Evolutionary conservation across 495 filamentous ascomycete species (phyloP).

Genomic region (Penicillium diatomitis): DNA sequence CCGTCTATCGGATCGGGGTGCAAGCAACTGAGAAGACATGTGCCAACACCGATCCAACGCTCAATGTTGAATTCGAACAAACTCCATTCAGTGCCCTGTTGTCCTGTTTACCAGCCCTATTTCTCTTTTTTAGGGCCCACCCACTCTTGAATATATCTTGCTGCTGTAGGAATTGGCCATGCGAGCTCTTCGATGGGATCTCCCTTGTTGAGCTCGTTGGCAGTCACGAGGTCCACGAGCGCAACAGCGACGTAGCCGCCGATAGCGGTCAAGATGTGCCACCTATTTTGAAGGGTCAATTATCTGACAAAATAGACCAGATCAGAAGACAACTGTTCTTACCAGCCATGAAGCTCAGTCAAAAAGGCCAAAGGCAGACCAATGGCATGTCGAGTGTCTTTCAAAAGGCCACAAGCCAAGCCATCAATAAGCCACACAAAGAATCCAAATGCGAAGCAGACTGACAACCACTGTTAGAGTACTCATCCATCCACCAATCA

Average conservation of each 20-base stretch:
- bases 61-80: no score
- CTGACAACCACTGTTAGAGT: slow-evolving; percentile 3
- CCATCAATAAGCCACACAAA: slow-evolving; percentile 24
- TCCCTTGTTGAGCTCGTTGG: slow-evolving; percentile 11
- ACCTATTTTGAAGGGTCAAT: slow-evolving; percentile 9
- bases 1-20: no score
- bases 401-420: slow-evolving; percentile 12
- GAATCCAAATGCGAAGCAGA: slow-evolving; percentile 22
- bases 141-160: slow-evolving; percentile 1
- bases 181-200: slow-evolving; percentile 14
- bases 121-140: slow-evolving; percentile 2
- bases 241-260: slow-evolving; percentile 24
- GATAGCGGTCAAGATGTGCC: slow-evolving; percentile 27
- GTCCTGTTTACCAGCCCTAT: background rate
- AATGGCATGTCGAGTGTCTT: slow-evolving; percentile 4
- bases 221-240: slow-evolving; percentile 20
- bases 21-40: no score
- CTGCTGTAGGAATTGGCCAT: slow-evolving; percentile 13
- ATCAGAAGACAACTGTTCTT: background rate
- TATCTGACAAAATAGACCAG: background rate
- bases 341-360: slow-evolving; percentile 26
- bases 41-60: no score
- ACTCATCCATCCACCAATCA: no score
- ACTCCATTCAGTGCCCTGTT: background rate
- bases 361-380: slow-evolving; percentile 23